A percentile compares a stretch with the other conserved stretches of the same genome.
Evolutionary conservation across 164 flowering plant genomes (phyloP).

Genomic region (Annona cherimola): DNA sequence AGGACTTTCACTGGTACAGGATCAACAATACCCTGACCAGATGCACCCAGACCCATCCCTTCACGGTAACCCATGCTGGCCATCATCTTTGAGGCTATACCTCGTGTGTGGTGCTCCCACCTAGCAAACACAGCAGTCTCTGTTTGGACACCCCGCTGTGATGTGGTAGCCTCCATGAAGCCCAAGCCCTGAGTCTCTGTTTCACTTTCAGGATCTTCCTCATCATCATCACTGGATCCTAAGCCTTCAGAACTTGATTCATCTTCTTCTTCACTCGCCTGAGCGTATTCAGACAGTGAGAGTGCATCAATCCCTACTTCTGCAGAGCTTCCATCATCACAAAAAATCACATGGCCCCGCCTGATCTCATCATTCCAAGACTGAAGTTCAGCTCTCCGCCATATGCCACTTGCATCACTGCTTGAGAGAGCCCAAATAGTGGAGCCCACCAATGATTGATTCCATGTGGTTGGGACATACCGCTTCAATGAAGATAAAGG

Average conservation of each 20-base stretch:
- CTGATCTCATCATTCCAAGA: conserved; percentile 65
- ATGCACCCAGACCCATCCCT: conserved; percentile 90
- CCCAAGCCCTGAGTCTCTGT: conserved; percentile 54
- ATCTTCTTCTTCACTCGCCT: conserved; percentile 52
- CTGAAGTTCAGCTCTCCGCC: conserved; percentile 87
- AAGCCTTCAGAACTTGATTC: conserved; percentile 37
- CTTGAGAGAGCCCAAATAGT: conserved; percentile 67
- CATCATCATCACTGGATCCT: conserved; percentile 45
- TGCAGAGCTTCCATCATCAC: conserved; percentile 69
- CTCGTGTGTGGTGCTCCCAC: conserved; percentile 98
- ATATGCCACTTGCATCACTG: conserved; percentile 44
- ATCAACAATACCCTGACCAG: conserved; percentile 77
- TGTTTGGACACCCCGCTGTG: conserved; percentile 69
- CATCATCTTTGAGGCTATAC: conserved; percentile 99
- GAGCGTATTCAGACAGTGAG: conserved; percentile 60
- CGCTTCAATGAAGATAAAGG: conserved; percentile 62
- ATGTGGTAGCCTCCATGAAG: conserved; percentile 47
- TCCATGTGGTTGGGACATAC: conserved; percentile 59
- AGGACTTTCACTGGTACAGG: conserved; percentile 79
- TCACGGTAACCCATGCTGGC: conserved; percentile 95
- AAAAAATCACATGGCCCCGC: conserved; percentile 58
- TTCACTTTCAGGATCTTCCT: conserved; percentile 31
- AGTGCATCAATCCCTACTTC: conserved; percentile 58
- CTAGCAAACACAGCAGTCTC: conserved; percentile 80
- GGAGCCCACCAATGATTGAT: conserved; percentile 68